Conservation (phyloP, 108 stramenopile species). For the Skeletonema tropicum region DNA sequence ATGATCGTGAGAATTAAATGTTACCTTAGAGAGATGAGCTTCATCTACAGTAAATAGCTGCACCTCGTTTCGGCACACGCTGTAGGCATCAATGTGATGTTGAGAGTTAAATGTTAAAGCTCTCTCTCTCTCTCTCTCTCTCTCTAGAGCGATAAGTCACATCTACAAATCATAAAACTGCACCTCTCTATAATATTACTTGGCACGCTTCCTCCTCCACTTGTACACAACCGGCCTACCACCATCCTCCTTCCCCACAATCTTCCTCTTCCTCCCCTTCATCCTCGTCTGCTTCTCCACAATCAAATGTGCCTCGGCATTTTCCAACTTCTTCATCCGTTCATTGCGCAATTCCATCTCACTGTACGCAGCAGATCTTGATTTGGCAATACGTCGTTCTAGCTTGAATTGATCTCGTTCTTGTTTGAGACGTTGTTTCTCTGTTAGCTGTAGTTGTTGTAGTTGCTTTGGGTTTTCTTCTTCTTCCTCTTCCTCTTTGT, state of each 20-base stretch:
- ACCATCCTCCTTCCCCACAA: slow-evolving; percentile 48
- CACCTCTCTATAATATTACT: slow-evolving; percentile 17
- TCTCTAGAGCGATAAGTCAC: too few relatives aligned
- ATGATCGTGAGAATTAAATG: not conserved
- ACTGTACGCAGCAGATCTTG: slow-evolving; percentile 66
- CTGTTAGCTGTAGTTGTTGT: slow-evolving; percentile 9
- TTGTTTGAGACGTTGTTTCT: slow-evolving; percentile 49
- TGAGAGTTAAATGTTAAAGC: too few relatives aligned
- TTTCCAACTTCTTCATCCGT: slow-evolving; percentile 19
- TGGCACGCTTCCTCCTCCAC: slow-evolving; percentile 75
- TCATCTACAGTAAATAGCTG: not conserved
- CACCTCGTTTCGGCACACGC: too few relatives aligned
- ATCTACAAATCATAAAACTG: too few relatives aligned
- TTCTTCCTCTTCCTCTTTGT: too few relatives aligned
- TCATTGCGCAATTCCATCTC: slow-evolving; percentile 85
- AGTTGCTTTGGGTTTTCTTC: slow-evolving; percentile 15
- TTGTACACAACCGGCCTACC: slow-evolving; percentile 78
- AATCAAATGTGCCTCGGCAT: slow-evolving; percentile 79
- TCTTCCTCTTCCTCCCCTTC: slow-evolving; percentile 67
- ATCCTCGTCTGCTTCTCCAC: slow-evolving; percentile 76
- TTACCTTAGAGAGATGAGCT: too few relatives aligned
- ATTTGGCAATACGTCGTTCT: slow-evolving; percentile 66
- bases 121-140: too few relatives aligned
- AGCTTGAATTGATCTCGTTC: slow-evolving; percentile 44
- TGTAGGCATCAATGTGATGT: too few relatives aligned